Base-by-base conservation (phyloP, 2,329 filamentous ascomycete species). In the Pseudocercospora fijiensis region DNA sequence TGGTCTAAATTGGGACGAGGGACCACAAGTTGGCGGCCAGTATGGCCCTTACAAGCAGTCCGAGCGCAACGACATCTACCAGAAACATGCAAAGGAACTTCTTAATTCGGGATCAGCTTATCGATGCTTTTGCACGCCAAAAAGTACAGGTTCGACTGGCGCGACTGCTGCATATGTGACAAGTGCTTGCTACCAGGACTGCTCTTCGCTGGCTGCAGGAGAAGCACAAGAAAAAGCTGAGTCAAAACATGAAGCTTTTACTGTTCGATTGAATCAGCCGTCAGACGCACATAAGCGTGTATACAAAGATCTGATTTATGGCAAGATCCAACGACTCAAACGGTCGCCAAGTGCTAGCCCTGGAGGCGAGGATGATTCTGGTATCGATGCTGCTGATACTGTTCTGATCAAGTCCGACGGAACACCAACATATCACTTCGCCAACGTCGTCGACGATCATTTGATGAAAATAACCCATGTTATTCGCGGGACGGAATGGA, bases 381-480 rank as follows among this genome's bases (percentile, higher is more conserved):
- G 78, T 30, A 72, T 78, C 9, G 82, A 84, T 24, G 88, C 83
- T 67, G 91, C 95, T 69, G 93, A 98, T 73, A 94, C 92, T 20
- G 90, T 99, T 65, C 82, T 99, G 45, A 81, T 97, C 65, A 99
- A 99, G 77, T 89, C 88, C 0, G 95, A 99, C 75, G 93, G 92
- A 0, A 90, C 90, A 68, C 95, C 95, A 0, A 99, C 96, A 0
- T 99, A 99, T 74, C 95, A 99, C 77, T 88, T 99, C 65, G 95
- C 95, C 4, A 99, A 98, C 73, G 94, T 99, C 8, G 89, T 99
- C 4, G 95, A 99, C 74, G 95, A 99, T 73, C 91, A 97, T 76
- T 82, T 90, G 65, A 99, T 99, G 95, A 81, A 91, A 64, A 96
- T 99, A 69, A 97, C 93, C 0, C 94, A 98, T 77, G 95, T 99